Evolutionary conservation across 23 red algal species (phyloP).

Genomic region (Cyanidioschyzon merolae): DNA sequence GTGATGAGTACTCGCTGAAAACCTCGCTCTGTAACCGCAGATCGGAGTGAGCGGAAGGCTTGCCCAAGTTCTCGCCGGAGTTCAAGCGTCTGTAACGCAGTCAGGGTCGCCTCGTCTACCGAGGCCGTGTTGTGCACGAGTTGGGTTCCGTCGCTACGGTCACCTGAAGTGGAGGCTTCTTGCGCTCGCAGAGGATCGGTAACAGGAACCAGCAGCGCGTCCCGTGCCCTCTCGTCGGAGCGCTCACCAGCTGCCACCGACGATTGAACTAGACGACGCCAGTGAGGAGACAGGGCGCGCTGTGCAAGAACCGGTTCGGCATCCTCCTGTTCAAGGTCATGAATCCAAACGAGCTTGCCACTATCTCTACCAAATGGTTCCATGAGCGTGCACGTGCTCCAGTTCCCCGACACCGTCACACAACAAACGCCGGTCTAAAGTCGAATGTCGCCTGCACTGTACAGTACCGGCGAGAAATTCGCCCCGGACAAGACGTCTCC

Average conservation of each 20-base stretch:
- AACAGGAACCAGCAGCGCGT: too few relatives aligned
- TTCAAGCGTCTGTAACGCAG: not conserved
- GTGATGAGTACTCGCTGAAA: not conserved
- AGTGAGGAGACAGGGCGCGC: not conserved
- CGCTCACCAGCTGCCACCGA: not conserved
- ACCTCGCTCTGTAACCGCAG: not conserved
- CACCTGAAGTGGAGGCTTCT: not conserved
- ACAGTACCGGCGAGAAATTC: too few relatives aligned
- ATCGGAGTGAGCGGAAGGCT: not conserved
- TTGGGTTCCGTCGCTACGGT: not conserved
- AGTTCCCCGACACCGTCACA: too few relatives aligned
- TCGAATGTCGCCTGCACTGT: too few relatives aligned
- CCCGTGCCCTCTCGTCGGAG: too few relatives aligned
- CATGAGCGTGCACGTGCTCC: too few relatives aligned
- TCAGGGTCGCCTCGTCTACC: not conserved
- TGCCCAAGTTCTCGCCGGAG: not conserved
- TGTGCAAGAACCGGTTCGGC: not conserved
- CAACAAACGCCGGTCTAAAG: too few relatives aligned
- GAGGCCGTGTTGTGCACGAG: not conserved
- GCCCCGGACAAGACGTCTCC: too few relatives aligned
- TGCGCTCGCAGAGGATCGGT: not conserved
- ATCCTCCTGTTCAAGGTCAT: not conserved
- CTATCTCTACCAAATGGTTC: not conserved
- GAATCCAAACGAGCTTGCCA: not conserved
- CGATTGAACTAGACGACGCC: not conserved